phyloP scores from a whole-genome alignment of 495 filamentous ascomycete species.

The Hypomontagnella submonticulosa region DNA sequence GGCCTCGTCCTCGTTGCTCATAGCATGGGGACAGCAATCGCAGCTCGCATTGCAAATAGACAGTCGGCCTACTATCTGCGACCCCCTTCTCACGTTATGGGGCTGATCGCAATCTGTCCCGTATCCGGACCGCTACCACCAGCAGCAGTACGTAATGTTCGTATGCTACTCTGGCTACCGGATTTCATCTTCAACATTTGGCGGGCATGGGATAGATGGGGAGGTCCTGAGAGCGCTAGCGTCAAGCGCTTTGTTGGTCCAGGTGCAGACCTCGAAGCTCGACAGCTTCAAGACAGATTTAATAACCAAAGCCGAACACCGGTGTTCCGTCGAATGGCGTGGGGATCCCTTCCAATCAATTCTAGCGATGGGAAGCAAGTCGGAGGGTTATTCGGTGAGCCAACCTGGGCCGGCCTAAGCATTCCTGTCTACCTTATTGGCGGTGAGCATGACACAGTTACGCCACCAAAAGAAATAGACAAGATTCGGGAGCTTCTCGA shows the following conservation, averaged over 20 bases:
- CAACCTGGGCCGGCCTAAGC: conserved; percentile 77
- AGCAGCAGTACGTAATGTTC: conserved; percentile 62
- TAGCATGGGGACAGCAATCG: conserved; percentile 86
- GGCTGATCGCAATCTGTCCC: conserved; percentile 84
- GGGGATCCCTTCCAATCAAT: conserved; percentile 68
- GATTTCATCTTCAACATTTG: conserved; percentile 78
- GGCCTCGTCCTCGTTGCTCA: conserved; percentile 85
- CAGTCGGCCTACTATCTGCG: conserved; percentile 55
- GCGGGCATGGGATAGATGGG: conserved; percentile 82
- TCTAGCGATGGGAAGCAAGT: conserved; percentile 60
- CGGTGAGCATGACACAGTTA: conserved; percentile 80
- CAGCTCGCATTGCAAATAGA: conserved; percentile 76
- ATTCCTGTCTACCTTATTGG: conserved; percentile 81
- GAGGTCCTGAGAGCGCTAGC: conserved; percentile 79
- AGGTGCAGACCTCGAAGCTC: conserved; percentile 77
- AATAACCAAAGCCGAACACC: conserved; percentile 84
- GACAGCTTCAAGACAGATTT: conserved; percentile 81
- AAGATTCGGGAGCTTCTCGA: conserved; percentile 64
- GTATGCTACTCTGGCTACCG: conserved; percentile 72
- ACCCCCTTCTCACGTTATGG: conserved; percentile 72
- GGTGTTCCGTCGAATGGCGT: conserved; percentile 87
- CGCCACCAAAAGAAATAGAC: conserved; percentile 73
- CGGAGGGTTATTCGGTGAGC: conserved; percentile 74
- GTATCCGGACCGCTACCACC: conserved; percentile 68
- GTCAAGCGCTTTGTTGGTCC: conserved; percentile 82